Base-by-base conservation (phyloP, 2,329 filamentous ascomycete species). In the Clonostachys sp. region DNA sequence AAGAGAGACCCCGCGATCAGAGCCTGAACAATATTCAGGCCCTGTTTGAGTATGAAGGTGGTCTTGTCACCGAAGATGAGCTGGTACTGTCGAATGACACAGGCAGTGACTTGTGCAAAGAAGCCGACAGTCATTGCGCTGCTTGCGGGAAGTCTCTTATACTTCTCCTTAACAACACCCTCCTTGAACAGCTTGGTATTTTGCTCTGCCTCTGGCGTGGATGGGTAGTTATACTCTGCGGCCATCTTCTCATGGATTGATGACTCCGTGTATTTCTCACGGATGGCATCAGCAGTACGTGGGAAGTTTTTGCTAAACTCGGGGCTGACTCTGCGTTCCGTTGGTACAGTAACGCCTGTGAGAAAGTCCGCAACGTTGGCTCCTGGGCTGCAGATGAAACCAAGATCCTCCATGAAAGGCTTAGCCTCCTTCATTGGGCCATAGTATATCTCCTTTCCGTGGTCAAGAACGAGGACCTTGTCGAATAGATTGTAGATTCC, bases 401-500 rank as follows among this genome's bases (percentile, higher is more conserved):
- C 84, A 2, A 83, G 64, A 0, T 70, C 62, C 56, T 86, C 81
- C 74, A 88, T 84, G 55, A 84, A 88, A 1, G 80, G 77, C 5
- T 72, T 65, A 0, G 84, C 84, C 50, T 83, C 69, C 6, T 71
- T 63, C 53, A 73, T 67, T 0, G 82, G 74, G 1, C 84, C 84
- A 52, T 84, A 87, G 65, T 77, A 88, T 42, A 86, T 73, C 54
- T 87, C 62, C 51, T 81, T 80, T 42, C 84, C 84, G 48, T 81
- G 75, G 42, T 87, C 83, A 5, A 88, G 72, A 9, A 88, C 75
- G 1, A 87, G 69, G 0, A 87, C 83, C 57, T 87, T 88, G 59
- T 88, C 83, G 58, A 88, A 87, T 1, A 83, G 71, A 24, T 85
- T 70, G 59, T 86, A 87, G 49, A 88, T 87, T 20, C 77, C 81